phyloP scores from a whole-genome alignment of 768 basidiomycete species.

The Panellus pusillus region DNA sequence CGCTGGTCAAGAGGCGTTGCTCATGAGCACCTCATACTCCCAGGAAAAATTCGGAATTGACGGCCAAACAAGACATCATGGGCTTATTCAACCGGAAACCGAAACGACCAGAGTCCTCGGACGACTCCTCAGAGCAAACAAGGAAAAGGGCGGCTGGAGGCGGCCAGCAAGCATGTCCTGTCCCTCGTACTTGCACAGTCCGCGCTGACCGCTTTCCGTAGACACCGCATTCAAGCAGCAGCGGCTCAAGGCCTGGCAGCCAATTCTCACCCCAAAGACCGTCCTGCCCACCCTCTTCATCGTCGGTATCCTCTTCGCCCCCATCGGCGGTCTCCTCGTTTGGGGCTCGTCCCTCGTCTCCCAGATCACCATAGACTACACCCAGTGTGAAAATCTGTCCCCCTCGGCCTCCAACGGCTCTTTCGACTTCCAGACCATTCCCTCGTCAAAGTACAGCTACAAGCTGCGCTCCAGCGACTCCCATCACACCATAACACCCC shows the following conservation, averaged over 20 bases:
- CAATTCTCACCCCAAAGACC: slow-evolving; percentile 96
- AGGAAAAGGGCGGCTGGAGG: slow-evolving; percentile 85
- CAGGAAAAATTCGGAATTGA: too few species aligned
- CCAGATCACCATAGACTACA: slow-evolving; percentile 95
- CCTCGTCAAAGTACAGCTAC: slow-evolving; percentile 67
- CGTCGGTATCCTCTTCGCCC: slow-evolving; percentile 92
- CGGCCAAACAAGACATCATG: slow-evolving; percentile 34
- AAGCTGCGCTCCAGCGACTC: slow-evolving; percentile 55
- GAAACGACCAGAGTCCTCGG: slow-evolving; percentile 37
- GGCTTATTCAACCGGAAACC: slow-evolving; percentile 61
- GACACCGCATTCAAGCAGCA: slow-evolving; percentile 99
- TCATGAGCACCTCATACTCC: slow-evolving; percentile 4
- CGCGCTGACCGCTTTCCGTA: slow-evolving; percentile 34
- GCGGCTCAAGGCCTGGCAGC: slow-evolving; percentile 99
- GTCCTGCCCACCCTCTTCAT: slow-evolving; percentile 96
- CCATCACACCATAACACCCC: slow-evolving; percentile 53
- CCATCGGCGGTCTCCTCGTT: slow-evolving; percentile 91
- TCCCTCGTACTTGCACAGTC: slow-evolving; percentile 4
- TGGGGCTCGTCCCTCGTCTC: slow-evolving; percentile 86
- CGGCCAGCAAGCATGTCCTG: slow-evolving; percentile 73
- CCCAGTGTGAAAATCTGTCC: slow-evolving; percentile 75
- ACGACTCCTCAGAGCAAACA: slow-evolving; percentile 57
- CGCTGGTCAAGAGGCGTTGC: background rate
- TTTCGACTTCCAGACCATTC: slow-evolving; percentile 51
- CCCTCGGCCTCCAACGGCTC: slow-evolving; percentile 39